Conservation (phyloP, 306 rosid genomes). For the Fragaria ananassa region DNA sequence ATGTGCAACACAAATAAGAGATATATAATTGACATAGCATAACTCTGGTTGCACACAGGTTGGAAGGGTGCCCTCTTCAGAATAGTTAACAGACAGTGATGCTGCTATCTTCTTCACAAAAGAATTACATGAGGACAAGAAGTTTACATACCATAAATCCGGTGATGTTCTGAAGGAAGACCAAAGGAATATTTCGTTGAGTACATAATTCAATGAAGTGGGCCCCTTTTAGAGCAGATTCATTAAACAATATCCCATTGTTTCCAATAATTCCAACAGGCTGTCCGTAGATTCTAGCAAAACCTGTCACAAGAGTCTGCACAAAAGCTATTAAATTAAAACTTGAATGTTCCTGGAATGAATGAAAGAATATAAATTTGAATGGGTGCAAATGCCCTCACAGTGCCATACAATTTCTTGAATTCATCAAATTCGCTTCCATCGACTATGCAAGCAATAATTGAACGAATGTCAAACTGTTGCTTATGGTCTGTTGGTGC, state of each 20-base stretch:
- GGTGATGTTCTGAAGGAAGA: conserved; percentile 95
- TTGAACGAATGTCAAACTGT: conserved; percentile 80
- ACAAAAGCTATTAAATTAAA: conserved; percentile 24
- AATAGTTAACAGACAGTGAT: background rate
- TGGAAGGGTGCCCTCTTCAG: background rate
- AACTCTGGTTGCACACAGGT: background rate
- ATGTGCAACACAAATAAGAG: background rate
- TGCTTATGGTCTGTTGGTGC: conserved; percentile 91
- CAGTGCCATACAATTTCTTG: conserved; percentile 97
- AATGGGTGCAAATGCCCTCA: conserved; percentile 52
- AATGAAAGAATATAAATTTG: conserved; percentile 18
- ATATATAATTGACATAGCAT: background rate
- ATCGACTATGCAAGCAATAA: conserved; percentile 84
- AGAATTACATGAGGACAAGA: background rate
- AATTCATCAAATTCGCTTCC: conserved; percentile 98
- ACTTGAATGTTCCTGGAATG: background rate
- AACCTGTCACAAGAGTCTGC: conserved; percentile 98
- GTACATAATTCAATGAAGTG: conserved; percentile 90
- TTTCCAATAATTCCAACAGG: conserved; percentile 97
- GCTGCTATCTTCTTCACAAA: background rate
- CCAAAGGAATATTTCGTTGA: conserved; percentile 80
- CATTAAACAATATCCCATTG: conserved; percentile 85
- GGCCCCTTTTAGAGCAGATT: conserved; percentile 93
- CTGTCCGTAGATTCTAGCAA: conserved; percentile 86
- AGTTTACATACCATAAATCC: conserved; percentile 83